Base-by-base conservation (phyloP, 371 early-diverging fungal species). In the Mortierella sp. region DNA sequence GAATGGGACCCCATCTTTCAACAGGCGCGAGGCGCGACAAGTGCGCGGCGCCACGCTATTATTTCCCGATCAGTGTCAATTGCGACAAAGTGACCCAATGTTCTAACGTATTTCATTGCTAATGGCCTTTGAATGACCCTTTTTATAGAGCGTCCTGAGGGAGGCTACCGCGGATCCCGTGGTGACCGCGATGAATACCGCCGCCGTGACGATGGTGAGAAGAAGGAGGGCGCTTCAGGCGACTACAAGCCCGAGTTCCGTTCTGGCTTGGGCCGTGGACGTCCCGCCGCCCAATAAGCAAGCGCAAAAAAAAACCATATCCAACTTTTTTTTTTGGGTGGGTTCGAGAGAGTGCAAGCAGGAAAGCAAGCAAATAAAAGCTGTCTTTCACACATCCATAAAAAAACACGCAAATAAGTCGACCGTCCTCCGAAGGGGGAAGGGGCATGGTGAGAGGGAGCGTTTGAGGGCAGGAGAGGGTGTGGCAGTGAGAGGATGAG, bases 221-320 rank as follows among this genome's bases (percentile, higher is more conserved):
- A 90, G 86, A 95, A 96, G 91, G 96, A 95, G 85, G 95, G 91
- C 72, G 95, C 95, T 72, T 79, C 89, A 56, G 95, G 95, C 80
- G 94, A 93, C 86, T 96, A 91, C 90, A 90, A 91, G 86, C 96
- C 98, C 69, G 95, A 96, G 86, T 98, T 97, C 94, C 91, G 90
- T 84, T 89, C 91, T 85, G 89, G 91, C 79, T 83, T 89, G 80
- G 91, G 92, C 82, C 87, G 87, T 80, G 84, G 84, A 64, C 82
- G 82, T 58, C 72, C 78, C 43, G 58, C 78, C 63, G 70, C 65
- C 60, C 62, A 65, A 61, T 76, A 76, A 76, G 70, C 63, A 63
- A 16, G 27, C 46, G 24, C n/a, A n/a, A 43, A 46, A 56, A 31
- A 55, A 46, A 46, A 46, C 30, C 18, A 42, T 43, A 18, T 24